Conservation (phyloP, 805 yeast species). For the Lachancea mirantina region DNA sequence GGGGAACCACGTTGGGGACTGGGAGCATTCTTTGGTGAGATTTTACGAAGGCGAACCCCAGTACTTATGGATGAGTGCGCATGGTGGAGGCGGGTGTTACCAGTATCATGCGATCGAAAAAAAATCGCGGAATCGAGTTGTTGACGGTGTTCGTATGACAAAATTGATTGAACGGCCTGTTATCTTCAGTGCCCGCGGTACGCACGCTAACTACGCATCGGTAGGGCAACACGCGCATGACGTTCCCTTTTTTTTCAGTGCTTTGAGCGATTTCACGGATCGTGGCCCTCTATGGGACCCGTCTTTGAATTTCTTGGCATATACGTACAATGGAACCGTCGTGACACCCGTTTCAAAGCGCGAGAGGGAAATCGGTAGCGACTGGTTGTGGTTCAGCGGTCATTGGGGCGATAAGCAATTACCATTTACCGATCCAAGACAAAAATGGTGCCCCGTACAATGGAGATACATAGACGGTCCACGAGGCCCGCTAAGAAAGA, state of each 20-base stretch:
- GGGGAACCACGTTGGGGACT: constrained; percentile 95
- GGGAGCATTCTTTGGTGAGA: constrained; percentile 92
- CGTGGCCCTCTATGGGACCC: constrained; percentile 97
- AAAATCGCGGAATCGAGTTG: constrained; percentile 58
- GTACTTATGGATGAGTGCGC: constrained; percentile 94
- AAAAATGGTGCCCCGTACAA: constrained; percentile 80
- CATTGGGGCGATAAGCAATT: constrained; percentile 87
- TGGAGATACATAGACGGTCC: constrained; percentile 93
- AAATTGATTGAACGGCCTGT: constrained; percentile 58
- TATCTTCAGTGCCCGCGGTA: constrained; percentile 86
- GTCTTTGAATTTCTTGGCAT: constrained; percentile 68
- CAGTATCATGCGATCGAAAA: constrained; percentile 65
- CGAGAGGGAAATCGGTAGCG: constrained; percentile 36
- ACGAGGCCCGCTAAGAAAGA: constrained; percentile 77
- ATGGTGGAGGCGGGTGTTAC: constrained; percentile 94
- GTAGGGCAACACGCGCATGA: constrained; percentile 96
- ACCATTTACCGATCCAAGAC: constrained; percentile 63
- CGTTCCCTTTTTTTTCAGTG: constrained; percentile 69
- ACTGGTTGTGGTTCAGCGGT: constrained; percentile 78
- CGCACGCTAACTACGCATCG: constrained; percentile 95
- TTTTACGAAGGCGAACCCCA: constrained; percentile 75
- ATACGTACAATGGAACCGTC: constrained; percentile 60
- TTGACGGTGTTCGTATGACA: constrained; percentile 71
- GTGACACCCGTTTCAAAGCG: constrained; percentile 34
- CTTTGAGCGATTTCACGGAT: constrained; percentile 88